These are phyloP conservation scores for Erysimum cheiri DNA, from an alignment of 441 rosid genomes.

Conservation along the genomic window DNA sequence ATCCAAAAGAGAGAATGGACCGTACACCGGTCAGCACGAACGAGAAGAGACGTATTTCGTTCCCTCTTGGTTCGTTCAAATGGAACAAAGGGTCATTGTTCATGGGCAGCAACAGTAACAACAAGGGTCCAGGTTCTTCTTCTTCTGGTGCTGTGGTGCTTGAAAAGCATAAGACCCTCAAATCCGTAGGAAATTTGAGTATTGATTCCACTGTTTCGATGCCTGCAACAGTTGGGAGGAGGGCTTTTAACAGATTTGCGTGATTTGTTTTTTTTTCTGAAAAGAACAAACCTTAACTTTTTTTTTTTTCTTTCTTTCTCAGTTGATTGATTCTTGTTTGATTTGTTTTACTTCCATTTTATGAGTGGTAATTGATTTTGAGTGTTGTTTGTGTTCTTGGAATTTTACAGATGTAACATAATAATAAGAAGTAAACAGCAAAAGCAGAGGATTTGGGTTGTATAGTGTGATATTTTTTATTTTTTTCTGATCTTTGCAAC, in stretches of 20 bases:
- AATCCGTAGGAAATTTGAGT: constrained; percentile 71
- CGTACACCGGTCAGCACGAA: constrained; percentile 52
- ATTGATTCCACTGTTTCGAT: constrained; percentile 83
- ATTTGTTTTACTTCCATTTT: constrained; percentile 20
- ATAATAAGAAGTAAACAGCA: constrained; percentile 21
- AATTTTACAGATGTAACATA: constrained; percentile 33
- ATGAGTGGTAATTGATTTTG: constrained; percentile 34
- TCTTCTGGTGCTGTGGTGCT: constrained; percentile 51
- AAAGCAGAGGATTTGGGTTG: constrained; percentile 35
- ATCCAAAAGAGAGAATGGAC: constrained; percentile 68
- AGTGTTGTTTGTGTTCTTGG: constrained; percentile 36
- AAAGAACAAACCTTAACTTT: neutral
- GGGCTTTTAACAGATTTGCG: constrained; percentile 93
- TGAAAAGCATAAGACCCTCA: constrained; percentile 58
- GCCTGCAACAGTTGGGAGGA: constrained; percentile 81
- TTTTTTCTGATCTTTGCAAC: neutral
- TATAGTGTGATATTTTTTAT: neutral
- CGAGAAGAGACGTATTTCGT: constrained; percentile 78
- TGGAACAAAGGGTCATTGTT: constrained; percentile 55
- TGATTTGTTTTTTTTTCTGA: constrained; percentile 45
- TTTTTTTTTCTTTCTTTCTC: neutral
- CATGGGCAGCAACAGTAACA: constrained; percentile 40
- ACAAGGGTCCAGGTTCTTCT: constrained; percentile 49
- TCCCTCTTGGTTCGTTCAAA: constrained; percentile 78
- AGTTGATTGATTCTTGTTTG: constrained; percentile 25